phyloP scores from a whole-genome alignment of 805 yeast genomes.

The Candida maltosa region DNA sequence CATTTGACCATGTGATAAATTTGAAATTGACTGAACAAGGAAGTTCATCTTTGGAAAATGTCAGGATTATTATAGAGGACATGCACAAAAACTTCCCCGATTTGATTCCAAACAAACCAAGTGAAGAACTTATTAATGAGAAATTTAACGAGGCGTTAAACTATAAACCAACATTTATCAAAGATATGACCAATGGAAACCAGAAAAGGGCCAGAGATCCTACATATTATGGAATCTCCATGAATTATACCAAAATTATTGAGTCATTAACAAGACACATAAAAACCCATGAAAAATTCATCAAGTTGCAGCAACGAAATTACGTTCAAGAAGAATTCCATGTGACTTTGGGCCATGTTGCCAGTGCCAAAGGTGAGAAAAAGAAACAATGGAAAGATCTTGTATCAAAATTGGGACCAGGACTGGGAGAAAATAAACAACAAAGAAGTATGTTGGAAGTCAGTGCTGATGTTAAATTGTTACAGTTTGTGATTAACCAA shows the following conservation, averaged over 20 bases:
- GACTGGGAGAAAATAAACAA: slow-evolving; percentile 8
- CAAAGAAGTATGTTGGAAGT: slow-evolving; percentile 11
- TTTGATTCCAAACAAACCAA: slow-evolving; percentile 33
- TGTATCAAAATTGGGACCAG: slow-evolving; percentile 9
- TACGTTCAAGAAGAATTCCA: slow-evolving; percentile 59
- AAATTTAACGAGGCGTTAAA: slow-evolving; percentile 54
- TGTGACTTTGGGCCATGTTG: slow-evolving; percentile 59
- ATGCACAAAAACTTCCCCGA: slow-evolving; percentile 43
- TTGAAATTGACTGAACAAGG: slow-evolving; percentile 38
- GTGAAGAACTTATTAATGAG: slow-evolving; percentile 36
- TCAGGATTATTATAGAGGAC: slow-evolving; percentile 36
- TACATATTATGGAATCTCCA: slow-evolving; percentile 8
- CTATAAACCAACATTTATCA: slow-evolving; percentile 50
- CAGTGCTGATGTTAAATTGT: slow-evolving; percentile 39
- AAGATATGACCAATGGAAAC: slow-evolving; percentile 22
- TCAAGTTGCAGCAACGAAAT: slow-evolving; percentile 18
- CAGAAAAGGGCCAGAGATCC: slow-evolving; percentile 6
- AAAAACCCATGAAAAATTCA: slow-evolving; percentile 15
- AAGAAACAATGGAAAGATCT: slow-evolving; percentile 20
- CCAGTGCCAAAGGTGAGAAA: slow-evolving; percentile 9
- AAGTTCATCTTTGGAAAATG: slow-evolving; percentile 44
- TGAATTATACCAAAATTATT: slow-evolving; percentile 13
- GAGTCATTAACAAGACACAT: slow-evolving; percentile 7
- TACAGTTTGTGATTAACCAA: slow-evolving; percentile 46
- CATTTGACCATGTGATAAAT: slow-evolving; percentile 64